These are phyloP conservation scores for Boletus subcaerulescens DNA, from an alignment of 768 basidiomycete species.

Conservation along the genomic window DNA sequence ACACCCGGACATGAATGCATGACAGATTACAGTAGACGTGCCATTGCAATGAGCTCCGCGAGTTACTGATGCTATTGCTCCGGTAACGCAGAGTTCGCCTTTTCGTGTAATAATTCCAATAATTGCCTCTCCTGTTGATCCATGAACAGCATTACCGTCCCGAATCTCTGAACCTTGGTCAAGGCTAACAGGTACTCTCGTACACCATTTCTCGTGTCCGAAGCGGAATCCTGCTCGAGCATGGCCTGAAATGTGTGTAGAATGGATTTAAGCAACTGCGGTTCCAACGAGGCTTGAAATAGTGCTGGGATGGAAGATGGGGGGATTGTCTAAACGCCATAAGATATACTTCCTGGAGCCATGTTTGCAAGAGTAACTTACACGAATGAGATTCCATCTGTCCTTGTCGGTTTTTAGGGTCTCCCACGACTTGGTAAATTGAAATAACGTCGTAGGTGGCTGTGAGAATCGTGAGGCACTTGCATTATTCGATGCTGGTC, in stretches of 20 bases:
- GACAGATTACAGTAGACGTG: too few relatives aligned
- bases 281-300: conserved; percentile 70
- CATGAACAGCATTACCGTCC: conserved; percentile 62
- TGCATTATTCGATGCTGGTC: background rate
- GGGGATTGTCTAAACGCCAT: conserved; percentile 45
- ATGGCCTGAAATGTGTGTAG: conserved; percentile 47
- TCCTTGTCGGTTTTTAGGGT: conserved; percentile 37
- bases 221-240: conserved; percentile 20
- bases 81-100: conserved; percentile 8
- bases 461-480: conserved; percentile 16
- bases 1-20: too few relatives aligned
- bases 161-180: conserved; percentile 55
- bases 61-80: background rate
- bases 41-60: too few relatives aligned
- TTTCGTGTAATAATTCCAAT: conserved; percentile 45
- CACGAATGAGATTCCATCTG: conserved; percentile 59
- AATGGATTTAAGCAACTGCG: conserved; percentile 56
- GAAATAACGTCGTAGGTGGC: conserved; percentile 49
- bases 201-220: conserved; percentile 24
- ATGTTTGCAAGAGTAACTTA: conserved; percentile 32
- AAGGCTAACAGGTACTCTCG: conserved; percentile 53
- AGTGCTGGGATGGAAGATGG: conserved; percentile 55
- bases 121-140: conserved; percentile 50
- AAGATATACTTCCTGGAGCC: background rate
- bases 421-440: conserved; percentile 63